A percentile compares a stretch with the other conserved stretches of the same genome.
These are phyloP conservation scores for Pulveroboletus sp. DNA, from an alignment of 768 basidiomycete genomes.

Conservation along the genomic window DNA sequence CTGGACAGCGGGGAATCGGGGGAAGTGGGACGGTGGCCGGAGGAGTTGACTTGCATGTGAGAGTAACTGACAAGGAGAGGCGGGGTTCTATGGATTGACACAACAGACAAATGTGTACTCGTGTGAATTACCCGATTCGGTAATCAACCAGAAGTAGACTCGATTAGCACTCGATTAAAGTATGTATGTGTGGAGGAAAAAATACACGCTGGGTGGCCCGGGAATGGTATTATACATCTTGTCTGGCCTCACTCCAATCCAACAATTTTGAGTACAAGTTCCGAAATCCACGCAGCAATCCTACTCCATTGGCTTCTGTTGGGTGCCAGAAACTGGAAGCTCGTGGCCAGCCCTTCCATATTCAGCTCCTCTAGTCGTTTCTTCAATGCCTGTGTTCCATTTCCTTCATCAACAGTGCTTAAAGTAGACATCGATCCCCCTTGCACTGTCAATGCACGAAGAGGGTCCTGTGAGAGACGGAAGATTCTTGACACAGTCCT, in stretches of 20 bases:
- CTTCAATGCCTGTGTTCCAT: slow-evolving; percentile 41
- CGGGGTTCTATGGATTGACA: background rate
- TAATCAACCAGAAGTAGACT: slow-evolving; percentile 4
- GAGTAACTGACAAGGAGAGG: background rate
- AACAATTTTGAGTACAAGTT: slow-evolving; percentile 52
- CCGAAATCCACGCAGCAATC: slow-evolving; percentile 76
- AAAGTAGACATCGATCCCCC: slow-evolving; percentile 62
- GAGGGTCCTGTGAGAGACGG: slow-evolving; percentile 60
- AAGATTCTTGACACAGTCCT: slow-evolving; percentile 74
- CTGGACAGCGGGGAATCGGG: slow-evolving; percentile 51
- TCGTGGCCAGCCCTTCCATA: slow-evolving; percentile 75
- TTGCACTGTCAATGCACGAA: slow-evolving; percentile 38
- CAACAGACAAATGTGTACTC: background rate
- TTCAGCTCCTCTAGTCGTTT: slow-evolving; percentile 61
- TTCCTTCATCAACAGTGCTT: slow-evolving; percentile 57
- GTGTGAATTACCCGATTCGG: slow-evolving; percentile 21
- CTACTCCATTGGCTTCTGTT: slow-evolving; percentile 54
- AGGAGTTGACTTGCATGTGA: slow-evolving; percentile 23
- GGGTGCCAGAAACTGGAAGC: slow-evolving; percentile 66
- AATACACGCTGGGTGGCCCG: slow-evolving; percentile 12
- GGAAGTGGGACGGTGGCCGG: slow-evolving; percentile 38
- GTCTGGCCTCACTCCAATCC: slow-evolving; percentile 28
- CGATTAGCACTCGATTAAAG: slow-evolving; percentile 7
- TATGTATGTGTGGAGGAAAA: slow-evolving; percentile 9
- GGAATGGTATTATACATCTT: slow-evolving; percentile 16